Evolutionary conservation across 2,329 filamentous ascomycete genomes (phyloP), one percentile per base, ranked within the genome.

Genomic region (Sporothrix euskadiensis): DNA sequence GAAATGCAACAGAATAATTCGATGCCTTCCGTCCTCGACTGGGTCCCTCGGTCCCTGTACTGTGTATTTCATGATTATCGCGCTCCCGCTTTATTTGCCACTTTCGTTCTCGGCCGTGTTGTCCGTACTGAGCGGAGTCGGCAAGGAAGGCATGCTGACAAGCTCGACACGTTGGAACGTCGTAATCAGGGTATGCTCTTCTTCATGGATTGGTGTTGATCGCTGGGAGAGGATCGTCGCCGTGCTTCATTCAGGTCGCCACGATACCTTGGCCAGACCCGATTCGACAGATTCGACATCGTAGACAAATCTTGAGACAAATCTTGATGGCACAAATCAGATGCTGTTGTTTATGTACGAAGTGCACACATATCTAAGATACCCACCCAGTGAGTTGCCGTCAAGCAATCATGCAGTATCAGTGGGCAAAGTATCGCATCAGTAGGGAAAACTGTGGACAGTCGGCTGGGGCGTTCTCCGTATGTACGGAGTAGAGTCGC

Each of bases 151-250:
- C 26, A 26, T 26, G 26, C 26, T 26, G 12, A 19, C 49, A 39
- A 47, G 35, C 49, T 72, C 44, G 32, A 19, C 59, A 65, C 61
- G 61, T 65, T 65, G 61, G n/a, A 65, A 35, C n/a, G 59, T 65
- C 59, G 59, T 26, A 35, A 1, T 35, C 35, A 35, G 8, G 35
- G 35, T 8, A 65, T 65, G 61, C 61, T 66, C 39, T 66, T 10
- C 61, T 47, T 47, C 61, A 47, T 47, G 61, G 61, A 66, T 44
- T 47, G 39, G 39, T 19, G 61, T 39, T 22, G 61, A 66, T 66
- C 61, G 39, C n/a, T n/a, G 61, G 39, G 19, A 16, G 19, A 35
- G 22, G 16, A 52, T 68, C 26, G 26, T 52, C 44, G 22, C 6
- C 44, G 26, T 47, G 6, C 16, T n/a, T n/a, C 22, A n/a, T 52